Base-by-base conservation (phyloP, 2,329 filamentous ascomycete species). In the Cytospora paraplurivora region DNA sequence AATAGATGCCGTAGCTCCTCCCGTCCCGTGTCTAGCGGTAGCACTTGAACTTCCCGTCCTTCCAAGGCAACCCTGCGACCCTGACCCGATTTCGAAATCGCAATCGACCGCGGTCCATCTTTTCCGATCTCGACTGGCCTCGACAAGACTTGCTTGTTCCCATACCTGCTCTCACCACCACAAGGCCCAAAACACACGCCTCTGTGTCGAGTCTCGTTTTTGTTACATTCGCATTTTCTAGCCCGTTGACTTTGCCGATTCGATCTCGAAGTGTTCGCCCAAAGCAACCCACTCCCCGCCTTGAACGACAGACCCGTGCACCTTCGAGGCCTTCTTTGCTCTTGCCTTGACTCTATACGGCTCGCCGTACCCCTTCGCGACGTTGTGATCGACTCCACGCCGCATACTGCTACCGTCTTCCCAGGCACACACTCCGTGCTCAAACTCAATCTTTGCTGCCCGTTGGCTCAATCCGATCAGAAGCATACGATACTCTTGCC, bases 21-120 rank as follows among this genome's bases (percentile, higher is more conserved):
- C 59, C 59, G 50, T 61, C 59, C 59, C 59, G 51, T 61, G 51
- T 61, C 51, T 21, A 55, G 58, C 51, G 53, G 58, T 55, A 44
- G 51, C 41, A 21, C 21, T 52, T 34, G 49, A 59, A 33, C 33
- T 32, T 49, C 56, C 50, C 55, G 38, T 34, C 27, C 15, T 59
- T 49, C 57, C 49, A 49, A 50, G 8, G 35, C 49, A 41, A 13
- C 58, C 41, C 38, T 53, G 47, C 53, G 19, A 55, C 33, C 51
- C 38, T 52, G 53, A 61, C 51, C 51, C 47, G 33, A 34, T 32
- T 13, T 55, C 51, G 38, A 55, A 55, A 50, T 33, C 59, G 59
- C 38, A 47, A 11, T 38, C 58, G 50, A 53, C 34, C 54, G 38
- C 59, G 38, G 55, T 38, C 59, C 59, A 38, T 61, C 59, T 61